Base-by-base conservation (phyloP, 1,139 yeast genomes). In the Geotrichum bryndzae region DNA sequence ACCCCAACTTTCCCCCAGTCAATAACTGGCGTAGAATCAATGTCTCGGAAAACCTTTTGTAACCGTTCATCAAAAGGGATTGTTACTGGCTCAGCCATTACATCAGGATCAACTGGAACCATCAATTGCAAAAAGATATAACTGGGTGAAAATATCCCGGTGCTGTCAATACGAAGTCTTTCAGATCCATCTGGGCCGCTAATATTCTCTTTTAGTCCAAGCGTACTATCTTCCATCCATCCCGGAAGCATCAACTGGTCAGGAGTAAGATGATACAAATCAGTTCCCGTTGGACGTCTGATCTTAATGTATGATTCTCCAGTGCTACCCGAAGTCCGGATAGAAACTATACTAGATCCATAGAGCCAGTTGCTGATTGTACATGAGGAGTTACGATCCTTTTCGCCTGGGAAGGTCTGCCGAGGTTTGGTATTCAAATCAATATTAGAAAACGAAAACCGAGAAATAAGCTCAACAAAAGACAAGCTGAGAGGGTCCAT, bases 1-100 rank as follows among this genome's bases (percentile, higher is more conserved):
- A 90, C 77, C 0, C 96, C 96, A 52, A 88, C 82, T 71, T 90
- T 90, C 72, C 87, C 91, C 67, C 86, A 87, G 61, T 87, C 89
- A 10, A 88, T 88, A 11, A 87, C 85, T 0, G 96, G 96, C 1
- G 88, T 84, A n/a, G 91, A 75, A 70, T 90, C 96, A 64, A 90
- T 78, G 3, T 86, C 80, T 2, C 81, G 73, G 38, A 90, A 70
- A 0, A 94, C 89, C 48, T 96, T 77, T 7, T 73, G 70, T 0
- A 84, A 78, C 0, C 80, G 73, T 0, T 83, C 72, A 63, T 85
- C 89, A 22, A 80, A 73, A 1, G 77, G 77, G 8, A 83, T 68
- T 2, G 79, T 76, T 13, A 78, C 61, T 2, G 84, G 85, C 59
- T 73, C 67, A 52, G 68, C 52, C 15, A 64, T 57, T 15, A 60